These are phyloP conservation scores for Malassezia nana DNA, from an alignment of 1,284 basidiomycete species.

Conservation along the genomic window DNA sequence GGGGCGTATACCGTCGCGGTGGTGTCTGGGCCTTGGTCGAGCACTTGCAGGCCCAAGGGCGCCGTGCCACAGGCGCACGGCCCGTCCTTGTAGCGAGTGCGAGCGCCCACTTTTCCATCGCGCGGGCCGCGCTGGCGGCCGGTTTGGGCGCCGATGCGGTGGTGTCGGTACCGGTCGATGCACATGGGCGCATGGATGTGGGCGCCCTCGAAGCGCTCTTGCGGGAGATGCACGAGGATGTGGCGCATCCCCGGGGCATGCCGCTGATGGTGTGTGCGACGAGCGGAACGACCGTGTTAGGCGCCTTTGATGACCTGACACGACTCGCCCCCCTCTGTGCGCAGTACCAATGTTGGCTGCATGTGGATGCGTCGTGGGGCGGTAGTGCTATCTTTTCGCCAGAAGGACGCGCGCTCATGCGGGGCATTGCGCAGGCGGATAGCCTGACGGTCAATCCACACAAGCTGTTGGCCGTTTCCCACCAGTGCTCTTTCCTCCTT, in stretches of 20 bases:
- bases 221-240: conserved; percentile 10
- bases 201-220: conserved; percentile 24
- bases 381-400: conserved; percentile 48
- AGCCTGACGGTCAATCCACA: conserved; percentile 50
- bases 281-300: conserved; percentile 50
- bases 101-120: conserved; percentile 47
- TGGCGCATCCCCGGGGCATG: conserved; percentile 17
- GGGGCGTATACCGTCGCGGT: conserved; percentile 43
- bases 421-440: conserved; percentile 41
- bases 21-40: conserved; percentile 29
- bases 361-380: conserved; percentile 50
- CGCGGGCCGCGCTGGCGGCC: conserved; percentile 50
- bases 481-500: conserved; percentile 50
- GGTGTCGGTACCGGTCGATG: conserved; percentile 43
- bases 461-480: conserved; percentile 50
- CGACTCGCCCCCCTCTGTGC: conserved; percentile 42
- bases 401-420: conserved; percentile 21
- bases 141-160: conserved; percentile 49
- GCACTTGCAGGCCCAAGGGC: conserved; percentile 14
- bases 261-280: conserved; percentile 51
- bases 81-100: conserved; percentile 48
- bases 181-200: conserved; percentile 30
- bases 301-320: conserved; percentile 48
- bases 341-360: conserved; percentile 44
- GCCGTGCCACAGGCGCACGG: conserved; percentile 19